Evolutionary conservation across 768 basidiomycete species (phyloP), one percentile per base, ranked within the genome.

Genomic region (Trametes meyenii): DNA sequence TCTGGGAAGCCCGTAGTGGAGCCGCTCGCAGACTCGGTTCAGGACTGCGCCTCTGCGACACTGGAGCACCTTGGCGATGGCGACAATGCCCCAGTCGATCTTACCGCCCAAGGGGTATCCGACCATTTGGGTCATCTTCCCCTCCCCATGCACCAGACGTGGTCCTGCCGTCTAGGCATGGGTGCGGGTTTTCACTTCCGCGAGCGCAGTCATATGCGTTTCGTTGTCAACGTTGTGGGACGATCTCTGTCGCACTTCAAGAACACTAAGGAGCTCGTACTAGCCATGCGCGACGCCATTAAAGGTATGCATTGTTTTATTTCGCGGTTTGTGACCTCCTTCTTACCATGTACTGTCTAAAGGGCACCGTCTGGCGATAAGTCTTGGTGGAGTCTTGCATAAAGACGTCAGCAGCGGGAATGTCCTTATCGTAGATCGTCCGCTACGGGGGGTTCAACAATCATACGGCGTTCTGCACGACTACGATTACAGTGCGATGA

Each of bases 131-230:
- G 8, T 3, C 8, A 33, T 33, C 29, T 33, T 19, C 55, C 48
- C 4, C 29, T 14, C 17, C 49, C 39, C 5, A 40, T 17, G 33
- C 57, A 63, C 26, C 21, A 54, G 21, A 64, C 62, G 8, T 45
- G 33, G 4, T 50, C 58, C 4, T 51, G 54, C 21, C 19, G 40
- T 11, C 24, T 54, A 13, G 13, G 39, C 3, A 17, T 16, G 4
- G 39, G 43, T 2, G 29, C 38, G 3, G 33, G 36, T 2, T 38
- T 7, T 16, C 17, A 35, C 17, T 7, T 46, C 13, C 29, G 33
- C 8, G 58, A 64, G 50, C 63, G 55, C 3, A 56, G 55, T n/a
- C 63, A 60, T 17, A 55, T 57, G 44, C 58, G 63, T 2, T 40
- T 64, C 17, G 59, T 57, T 0, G 10, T 57, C 36, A 50, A 56